These are phyloP conservation scores for Nannizzia gypsea DNA, from an alignment of 2,329 filamentous ascomycete species.

Conservation along the genomic window DNA sequence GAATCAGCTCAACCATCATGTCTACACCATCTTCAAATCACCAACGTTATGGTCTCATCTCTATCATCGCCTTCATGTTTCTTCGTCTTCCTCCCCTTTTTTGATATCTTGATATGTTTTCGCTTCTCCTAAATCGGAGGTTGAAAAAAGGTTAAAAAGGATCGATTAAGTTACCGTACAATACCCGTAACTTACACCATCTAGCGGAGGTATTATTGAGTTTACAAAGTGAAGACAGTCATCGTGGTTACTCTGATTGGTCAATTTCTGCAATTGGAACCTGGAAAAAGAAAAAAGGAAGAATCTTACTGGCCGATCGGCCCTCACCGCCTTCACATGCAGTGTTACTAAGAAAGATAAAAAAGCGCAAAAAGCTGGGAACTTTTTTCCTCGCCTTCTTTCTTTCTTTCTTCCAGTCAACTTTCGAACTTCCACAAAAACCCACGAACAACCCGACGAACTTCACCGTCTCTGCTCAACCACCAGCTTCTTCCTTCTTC, in stretches of 20 bases:
- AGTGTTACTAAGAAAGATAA: not conserved
- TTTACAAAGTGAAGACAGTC: not conserved
- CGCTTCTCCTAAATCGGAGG: not conserved
- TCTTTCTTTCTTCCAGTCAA: not conserved
- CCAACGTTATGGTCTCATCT: not conserved
- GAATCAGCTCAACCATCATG: no score
- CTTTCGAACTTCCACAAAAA: not conserved
- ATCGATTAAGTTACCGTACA: not conserved
- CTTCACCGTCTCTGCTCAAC: not conserved
- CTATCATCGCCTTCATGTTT: not conserved
- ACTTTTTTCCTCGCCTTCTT: no score
- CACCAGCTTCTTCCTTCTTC: no score
- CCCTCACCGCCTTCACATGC: conserved; percentile 7
- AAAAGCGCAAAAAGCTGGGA: not conserved
- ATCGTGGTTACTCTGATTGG: not conserved
- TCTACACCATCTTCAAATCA: not conserved
- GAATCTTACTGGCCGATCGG: not conserved
- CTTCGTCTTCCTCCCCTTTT: not conserved
- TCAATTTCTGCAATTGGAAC: not conserved
- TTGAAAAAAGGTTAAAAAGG: not conserved
- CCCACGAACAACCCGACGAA: not conserved
- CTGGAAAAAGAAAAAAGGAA: not conserved
- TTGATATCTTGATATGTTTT: not conserved
- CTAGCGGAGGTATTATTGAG: not conserved
- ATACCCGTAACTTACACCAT: not conserved